A percentile compares a stretch with the other conserved stretches of the same genome.
Evolutionary conservation across 148 eudicot genomes (phyloP).

Genomic region (Rhododendron kiyosumense): DNA sequence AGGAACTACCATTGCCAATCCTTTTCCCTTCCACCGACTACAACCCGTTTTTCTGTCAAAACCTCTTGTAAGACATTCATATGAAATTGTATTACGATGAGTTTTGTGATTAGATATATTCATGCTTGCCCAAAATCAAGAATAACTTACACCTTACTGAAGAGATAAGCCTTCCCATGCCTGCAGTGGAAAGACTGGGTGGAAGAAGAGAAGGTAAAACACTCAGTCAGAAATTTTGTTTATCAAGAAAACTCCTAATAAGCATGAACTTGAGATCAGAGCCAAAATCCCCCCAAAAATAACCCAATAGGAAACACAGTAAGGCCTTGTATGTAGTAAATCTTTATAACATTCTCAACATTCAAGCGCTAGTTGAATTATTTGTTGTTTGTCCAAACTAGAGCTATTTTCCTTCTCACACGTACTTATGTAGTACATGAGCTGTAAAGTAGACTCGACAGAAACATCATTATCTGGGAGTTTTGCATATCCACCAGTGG

Average conservation of each 20-base stretch:
- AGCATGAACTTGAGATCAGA: constrained; percentile 6
- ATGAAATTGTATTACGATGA: not conserved
- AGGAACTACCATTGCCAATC: not conserved
- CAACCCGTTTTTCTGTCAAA: not conserved
- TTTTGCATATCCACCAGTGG: not conserved
- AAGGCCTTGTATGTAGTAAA: not conserved
- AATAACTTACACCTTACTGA: constrained; percentile 84
- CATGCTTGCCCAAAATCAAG: constrained; percentile 9
- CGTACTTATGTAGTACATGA: not conserved
- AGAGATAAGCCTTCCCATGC: constrained; percentile 97
- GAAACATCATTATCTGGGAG: not conserved
- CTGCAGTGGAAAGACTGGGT: constrained; percentile 76
- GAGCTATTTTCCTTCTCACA: not conserved
- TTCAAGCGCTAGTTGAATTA: not conserved
- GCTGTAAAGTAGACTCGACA: not conserved
- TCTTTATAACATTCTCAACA: not conserved
- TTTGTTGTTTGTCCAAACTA: not conserved
- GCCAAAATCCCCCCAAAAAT: not conserved
- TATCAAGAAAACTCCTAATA: not conserved
- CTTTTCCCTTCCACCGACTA: not conserved
- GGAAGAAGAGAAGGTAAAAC: constrained; percentile 34
- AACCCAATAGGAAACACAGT: not conserved
- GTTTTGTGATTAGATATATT: not conserved
- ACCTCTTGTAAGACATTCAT: not conserved
- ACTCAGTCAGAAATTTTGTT: constrained; percentile 20